Conservation (phyloP, 169 alveolate species). For the Eimeria maxima region DNA sequence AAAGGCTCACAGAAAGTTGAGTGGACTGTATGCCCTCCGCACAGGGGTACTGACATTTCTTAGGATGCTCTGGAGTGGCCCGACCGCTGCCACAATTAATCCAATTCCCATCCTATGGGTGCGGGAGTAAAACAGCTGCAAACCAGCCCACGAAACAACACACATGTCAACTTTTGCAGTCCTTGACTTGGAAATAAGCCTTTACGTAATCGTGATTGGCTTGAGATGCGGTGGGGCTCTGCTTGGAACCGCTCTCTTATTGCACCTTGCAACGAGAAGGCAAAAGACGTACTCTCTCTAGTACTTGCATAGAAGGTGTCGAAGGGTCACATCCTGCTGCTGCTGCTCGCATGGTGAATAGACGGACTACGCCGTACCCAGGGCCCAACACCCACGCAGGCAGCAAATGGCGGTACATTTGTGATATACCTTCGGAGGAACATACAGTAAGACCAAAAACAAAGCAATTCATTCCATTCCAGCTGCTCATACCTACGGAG, state of each 20-base stretch:
- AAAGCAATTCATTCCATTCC: neutral
- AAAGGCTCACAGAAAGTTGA: conserved; percentile 20
- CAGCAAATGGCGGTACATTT: conserved; percentile 16
- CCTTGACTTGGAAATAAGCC: neutral
- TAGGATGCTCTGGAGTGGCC: conserved; percentile 40
- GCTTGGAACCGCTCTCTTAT: neutral
- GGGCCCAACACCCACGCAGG: conserved; percentile 47
- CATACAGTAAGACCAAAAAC: neutral
- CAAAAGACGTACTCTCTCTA: conserved; percentile 4
- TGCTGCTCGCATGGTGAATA: conserved; percentile 32
- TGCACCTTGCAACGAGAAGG: neutral
- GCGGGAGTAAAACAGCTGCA: conserved; percentile 65
- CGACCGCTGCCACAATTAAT: neutral
- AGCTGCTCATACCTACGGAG: neutral
- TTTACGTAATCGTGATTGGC: neutral
- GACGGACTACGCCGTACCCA: conserved; percentile 32
- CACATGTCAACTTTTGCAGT: neutral
- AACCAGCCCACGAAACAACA: neutral
- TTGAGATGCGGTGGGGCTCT: neutral
- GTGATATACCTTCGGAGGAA: neutral
- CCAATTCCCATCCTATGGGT: conserved; percentile 53
- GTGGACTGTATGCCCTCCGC: conserved; percentile 47
- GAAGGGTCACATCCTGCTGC: conserved; percentile 4
- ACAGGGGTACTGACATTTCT: conserved; percentile 39
- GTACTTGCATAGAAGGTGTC: conserved; percentile 13